Conservation (phyloP, 2,329 filamentous ascomycete species). For the Xylaria sp. region DNA sequence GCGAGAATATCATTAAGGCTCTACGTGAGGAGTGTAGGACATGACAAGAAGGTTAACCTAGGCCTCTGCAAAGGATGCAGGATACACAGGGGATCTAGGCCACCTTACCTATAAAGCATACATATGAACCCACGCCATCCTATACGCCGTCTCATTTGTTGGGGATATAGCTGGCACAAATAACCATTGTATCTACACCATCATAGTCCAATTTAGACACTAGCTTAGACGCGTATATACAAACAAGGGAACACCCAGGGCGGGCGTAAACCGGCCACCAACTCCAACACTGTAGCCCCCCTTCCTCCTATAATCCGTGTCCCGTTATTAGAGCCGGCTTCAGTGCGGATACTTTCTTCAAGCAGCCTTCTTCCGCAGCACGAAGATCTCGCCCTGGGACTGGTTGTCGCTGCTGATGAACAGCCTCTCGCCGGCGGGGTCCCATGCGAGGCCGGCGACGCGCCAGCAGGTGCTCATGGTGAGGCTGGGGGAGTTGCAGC, state of each 20-base stretch:
- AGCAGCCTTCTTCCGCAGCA: constrained; percentile 30
- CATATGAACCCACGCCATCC: no score
- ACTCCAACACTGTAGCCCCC: constrained; percentile 1
- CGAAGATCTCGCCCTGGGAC: constrained; percentile 51
- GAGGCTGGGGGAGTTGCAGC: constrained; percentile 44
- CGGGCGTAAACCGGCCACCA: neutral
- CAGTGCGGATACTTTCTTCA: neutral
- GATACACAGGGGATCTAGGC: no score
- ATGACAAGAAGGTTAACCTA: no score
- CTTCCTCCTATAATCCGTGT: neutral
- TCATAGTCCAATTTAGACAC: neutral
- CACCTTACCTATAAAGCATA: no score
- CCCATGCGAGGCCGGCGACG: constrained; percentile 49
- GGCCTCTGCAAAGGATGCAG: no score
- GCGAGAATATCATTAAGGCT: no score
- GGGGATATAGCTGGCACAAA: no score
- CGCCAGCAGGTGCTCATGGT: constrained; percentile 50
- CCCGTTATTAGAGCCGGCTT: neutral
- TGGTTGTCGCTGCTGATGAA: constrained; percentile 54
- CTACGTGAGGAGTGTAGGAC: no score
- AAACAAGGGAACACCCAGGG: neutral
- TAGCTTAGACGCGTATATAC: neutral
- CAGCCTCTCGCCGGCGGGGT: constrained; percentile 46
- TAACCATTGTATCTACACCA: neutral
- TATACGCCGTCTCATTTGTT: no score